Base-by-base conservation (phyloP, 257 asterid species). In the Penstemon davidsonii region DNA sequence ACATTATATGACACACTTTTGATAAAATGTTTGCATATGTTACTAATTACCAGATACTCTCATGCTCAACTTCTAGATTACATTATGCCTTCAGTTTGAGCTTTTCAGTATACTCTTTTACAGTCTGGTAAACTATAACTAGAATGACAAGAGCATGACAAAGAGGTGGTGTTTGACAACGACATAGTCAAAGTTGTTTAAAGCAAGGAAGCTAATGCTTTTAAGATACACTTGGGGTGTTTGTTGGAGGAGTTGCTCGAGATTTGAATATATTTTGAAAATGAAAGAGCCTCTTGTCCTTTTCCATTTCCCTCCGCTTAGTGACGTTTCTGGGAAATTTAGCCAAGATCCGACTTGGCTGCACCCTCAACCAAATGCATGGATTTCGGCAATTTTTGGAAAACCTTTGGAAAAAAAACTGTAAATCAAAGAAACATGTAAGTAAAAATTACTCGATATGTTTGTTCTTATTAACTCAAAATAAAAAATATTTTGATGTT, bases 211-310 rank as follows among this genome's bases (percentile, higher is more conserved):
- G 70, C 19, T 18, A 60, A 25, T 39, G 67, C 61, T 74, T 52
- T 15, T 40, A 37, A 67, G 36, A 56, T 42, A 43, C 53, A 73
- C 55, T 46, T 54, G 12, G 60, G 71, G 2, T 12, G 61, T 33
- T 55, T 15, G 46, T 25, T 47, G 36, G 44, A 36, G 38, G 57
- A 58, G 57, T 62, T 57, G 64, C 69, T 70, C 68, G 64, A 70
- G 75, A 69, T 57, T 62, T 64, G 64, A 57, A 66, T 41, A 9
- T 50, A 52, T 53, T n/a, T 4, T 4, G 7, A 51, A 50, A 15
- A 9, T 47, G 42, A 37, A 33, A n/a, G 5, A 33, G 60, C 37
- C 59, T 59, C 70, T 64, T 19, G 45, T 37, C 51, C 58, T 58
- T 49, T 42, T 6, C 46, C 15, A 38, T 59, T 50, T 38, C 10